Base-by-base conservation (phyloP, 169 alveolate species). In the Cardiosporidium cionae region DNA sequence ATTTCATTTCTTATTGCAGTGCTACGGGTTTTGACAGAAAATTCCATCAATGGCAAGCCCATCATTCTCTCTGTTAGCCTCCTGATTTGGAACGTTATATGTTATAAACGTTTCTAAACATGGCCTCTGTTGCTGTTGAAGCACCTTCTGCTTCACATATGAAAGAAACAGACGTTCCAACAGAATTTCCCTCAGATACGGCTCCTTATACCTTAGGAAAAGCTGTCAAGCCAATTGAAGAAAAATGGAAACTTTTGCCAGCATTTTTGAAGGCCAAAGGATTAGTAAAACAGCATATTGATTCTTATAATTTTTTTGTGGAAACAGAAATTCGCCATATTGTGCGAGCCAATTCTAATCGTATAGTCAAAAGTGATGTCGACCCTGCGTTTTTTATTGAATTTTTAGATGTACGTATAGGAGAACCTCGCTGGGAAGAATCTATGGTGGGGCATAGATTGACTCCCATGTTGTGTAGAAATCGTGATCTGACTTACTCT, bases 391-490 rank as follows among this genome's bases (percentile, higher is more conserved):
- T 89, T 77, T 90, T 86, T 76, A 52, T 90, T 33, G 90, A 86
- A 72, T 81, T 71, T 25, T 29, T 79, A 33, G 96, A 94, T 78
- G 91, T 94, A 34, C 87, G 84, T 52, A 94, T 94, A 22, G 95
- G 94, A 0, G 80, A 69, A 54, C 97, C 98, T 2, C 82, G 83
- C 65, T 90, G 87, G 74, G 98, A 94, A 74, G 92, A 69, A 27
- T 52, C 74, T 34, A 69, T 91, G 83, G 81, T 84, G 83, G 80
- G 83, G 35, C 86, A 87, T 7, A 77, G 67, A 28, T 75, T 95
- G 34, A 92, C 96, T 31, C 99, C 99, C 0, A 95, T 92, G 84
- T 94, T 94, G 82, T 97, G 99, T 69, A 87, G 99, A 65, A 79
- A 94, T 62, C 87, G 99, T 63, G 99, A 95, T 78, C 72, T 97